phyloP scores from a whole-genome alignment of 306 rosid species.

The Prinsepia uniflora region DNA sequence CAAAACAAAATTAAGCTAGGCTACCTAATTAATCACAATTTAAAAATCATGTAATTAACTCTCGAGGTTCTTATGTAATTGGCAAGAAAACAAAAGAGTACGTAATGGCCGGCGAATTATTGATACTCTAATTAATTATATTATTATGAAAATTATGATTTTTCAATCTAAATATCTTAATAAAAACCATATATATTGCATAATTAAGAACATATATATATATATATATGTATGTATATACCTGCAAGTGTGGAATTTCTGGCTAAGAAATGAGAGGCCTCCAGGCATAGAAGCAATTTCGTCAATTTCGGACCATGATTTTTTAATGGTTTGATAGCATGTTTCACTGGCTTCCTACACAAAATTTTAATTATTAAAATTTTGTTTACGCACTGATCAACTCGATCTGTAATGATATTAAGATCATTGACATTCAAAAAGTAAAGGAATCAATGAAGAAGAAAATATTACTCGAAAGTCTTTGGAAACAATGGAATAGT shows the following conservation, averaged over 20 bases:
- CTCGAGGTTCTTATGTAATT: not conserved
- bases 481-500: conserved; percentile 37
- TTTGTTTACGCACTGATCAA: not conserved
- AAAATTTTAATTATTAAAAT: not conserved
- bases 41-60: not conserved
- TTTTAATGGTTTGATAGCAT: conserved; percentile 41
- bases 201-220: no score
- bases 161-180: no score
- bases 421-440: no score
- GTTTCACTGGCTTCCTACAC: conserved; percentile 51
- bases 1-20: not conserved
- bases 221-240: not conserved
- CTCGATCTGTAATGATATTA: no score
- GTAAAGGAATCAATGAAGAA: not conserved
- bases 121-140: no score
- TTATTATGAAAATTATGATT: not conserved
- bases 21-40: not conserved
- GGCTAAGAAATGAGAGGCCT: conserved; percentile 47
- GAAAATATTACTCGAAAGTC: conserved; percentile 33
- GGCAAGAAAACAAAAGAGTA: not conserved
- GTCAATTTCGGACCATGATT: conserved; percentile 58
- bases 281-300: conserved; percentile 26
- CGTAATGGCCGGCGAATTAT: no score
- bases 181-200: no score
- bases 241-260: conserved; percentile 51